phyloP scores from a whole-genome alignment of 371 early-diverging fungal genomes.

The Blakeslea trispora region DNA sequence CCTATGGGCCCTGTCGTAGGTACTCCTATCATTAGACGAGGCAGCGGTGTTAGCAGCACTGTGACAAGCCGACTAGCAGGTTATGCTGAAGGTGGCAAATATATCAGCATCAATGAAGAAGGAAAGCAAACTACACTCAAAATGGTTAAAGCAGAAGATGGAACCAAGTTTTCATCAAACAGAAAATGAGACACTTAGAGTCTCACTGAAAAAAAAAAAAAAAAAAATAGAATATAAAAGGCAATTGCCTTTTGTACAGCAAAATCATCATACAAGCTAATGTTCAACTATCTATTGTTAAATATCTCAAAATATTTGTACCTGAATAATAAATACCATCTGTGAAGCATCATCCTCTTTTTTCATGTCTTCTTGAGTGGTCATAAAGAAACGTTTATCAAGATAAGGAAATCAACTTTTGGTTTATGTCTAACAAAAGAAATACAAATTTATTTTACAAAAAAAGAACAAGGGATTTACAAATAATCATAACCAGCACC shows the following conservation, averaged over 20 bases:
- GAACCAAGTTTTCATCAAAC: constrained; percentile 12
- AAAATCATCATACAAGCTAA: too few relatives aligned
- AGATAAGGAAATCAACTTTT: too few relatives aligned
- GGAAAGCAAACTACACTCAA: constrained; percentile 38
- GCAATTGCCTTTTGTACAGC: too few relatives aligned
- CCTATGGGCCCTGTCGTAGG: constrained; percentile 22
- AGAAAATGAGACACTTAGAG: constrained; percentile 1
- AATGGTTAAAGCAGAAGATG: constrained; percentile 38
- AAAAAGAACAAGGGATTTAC: constrained; percentile 24
- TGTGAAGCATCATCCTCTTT: too few relatives aligned
- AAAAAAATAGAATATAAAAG: too few relatives aligned
- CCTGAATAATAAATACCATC: too few relatives aligned
- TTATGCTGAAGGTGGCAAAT: constrained; percentile 36
- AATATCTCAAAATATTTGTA: too few relatives aligned
- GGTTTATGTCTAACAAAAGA: too few relatives aligned
- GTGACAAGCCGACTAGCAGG: constrained; percentile 23
- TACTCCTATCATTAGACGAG: constrained; percentile 23
- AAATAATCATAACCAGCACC: constrained; percentile 59
- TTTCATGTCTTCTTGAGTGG: too few relatives aligned
- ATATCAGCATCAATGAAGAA: constrained; percentile 38
- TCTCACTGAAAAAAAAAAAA: too few relatives aligned
- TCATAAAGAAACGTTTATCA: too few relatives aligned
- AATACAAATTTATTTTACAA: neutral
- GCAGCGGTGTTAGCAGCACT: constrained; percentile 25
- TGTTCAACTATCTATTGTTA: too few relatives aligned